Percentiles rank a stretch among this genome's conserved stretches.
phyloP scores from a whole-genome alignment of 2,329 filamentous ascomycete species.

The Blastomyces silverae region DNA sequence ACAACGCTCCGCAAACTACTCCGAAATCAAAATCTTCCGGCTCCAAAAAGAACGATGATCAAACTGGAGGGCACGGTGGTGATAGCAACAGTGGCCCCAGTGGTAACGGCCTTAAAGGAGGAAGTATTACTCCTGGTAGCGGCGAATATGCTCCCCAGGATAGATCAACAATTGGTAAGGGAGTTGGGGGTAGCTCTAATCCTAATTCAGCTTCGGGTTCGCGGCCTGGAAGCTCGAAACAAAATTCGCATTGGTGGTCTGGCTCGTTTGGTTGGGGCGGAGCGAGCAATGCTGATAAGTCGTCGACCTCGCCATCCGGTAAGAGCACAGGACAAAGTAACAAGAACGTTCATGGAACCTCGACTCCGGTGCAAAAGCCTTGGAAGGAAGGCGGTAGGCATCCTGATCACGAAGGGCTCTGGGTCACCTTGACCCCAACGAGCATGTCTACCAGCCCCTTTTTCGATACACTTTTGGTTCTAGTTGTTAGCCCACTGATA shows the following conservation, averaged over 20 bases:
- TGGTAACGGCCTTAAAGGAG: conserved; percentile 49
- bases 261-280: conserved; percentile 31
- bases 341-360: conserved; percentile 18
- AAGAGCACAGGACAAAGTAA: conserved; percentile 18
- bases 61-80: conserved; percentile 23
- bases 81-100: conserved; percentile 29
- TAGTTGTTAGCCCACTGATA: conserved; percentile 90
- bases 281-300: conserved; percentile 8
- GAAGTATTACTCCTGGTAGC: conserved; percentile 64
- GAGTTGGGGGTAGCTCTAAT: conserved; percentile 13
- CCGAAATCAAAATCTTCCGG: conserved; percentile 24
- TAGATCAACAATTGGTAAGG: conserved; percentile 24
- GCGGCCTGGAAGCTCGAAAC: conserved; percentile 17
- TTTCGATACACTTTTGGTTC: conserved; percentile 89
- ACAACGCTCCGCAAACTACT: conserved; percentile 23
- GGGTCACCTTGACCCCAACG: conserved; percentile 92
- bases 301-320: neutral
- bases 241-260: conserved; percentile 32
- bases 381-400: conserved; percentile 28
- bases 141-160: conserved; percentile 57
- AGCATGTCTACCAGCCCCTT: conserved; percentile 84
- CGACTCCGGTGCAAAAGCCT: conserved; percentile 16
- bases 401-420: conserved; percentile 67
- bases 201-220: conserved; percentile 5
- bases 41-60: conserved; percentile 29